Percentiles rank a stretch among this genome's conserved stretches.
phyloP scores from a whole-genome alignment of 2,329 filamentous ascomycete species.

The Exutisphaerella laricina region DNA sequence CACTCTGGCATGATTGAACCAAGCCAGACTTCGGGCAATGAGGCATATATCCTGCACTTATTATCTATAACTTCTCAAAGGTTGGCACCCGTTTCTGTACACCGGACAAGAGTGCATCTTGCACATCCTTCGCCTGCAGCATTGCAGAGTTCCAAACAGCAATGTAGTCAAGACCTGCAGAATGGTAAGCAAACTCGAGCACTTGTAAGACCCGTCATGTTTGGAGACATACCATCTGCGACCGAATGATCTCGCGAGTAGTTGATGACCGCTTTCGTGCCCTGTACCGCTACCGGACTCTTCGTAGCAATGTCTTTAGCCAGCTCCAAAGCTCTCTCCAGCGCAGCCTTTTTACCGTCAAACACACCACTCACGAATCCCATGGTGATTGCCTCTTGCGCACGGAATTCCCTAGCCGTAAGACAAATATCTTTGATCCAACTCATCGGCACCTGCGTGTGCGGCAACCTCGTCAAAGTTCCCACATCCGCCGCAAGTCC shows the following conservation, averaged over 20 bases:
- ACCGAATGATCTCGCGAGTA: slow-evolving; percentile 72
- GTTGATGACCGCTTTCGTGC: slow-evolving; percentile 81
- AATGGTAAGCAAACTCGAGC: slow-evolving; percentile 24
- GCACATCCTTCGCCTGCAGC: slow-evolving; percentile 23
- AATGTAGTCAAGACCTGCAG: slow-evolving; percentile 19
- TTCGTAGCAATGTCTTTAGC: slow-evolving; percentile 68
- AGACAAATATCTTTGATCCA: slow-evolving; percentile 78
- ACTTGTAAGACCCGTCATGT: slow-evolving; percentile 50
- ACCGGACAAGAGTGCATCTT: slow-evolving; percentile 19
- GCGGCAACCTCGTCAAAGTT: slow-evolving; percentile 69
- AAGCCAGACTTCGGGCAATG: too few relatives aligned
- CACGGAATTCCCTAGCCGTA: slow-evolving; percentile 63
- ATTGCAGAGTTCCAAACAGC: slow-evolving; percentile 25
- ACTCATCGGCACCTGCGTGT: slow-evolving; percentile 62
- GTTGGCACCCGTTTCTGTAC: slow-evolving; percentile 22
- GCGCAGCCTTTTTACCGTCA: slow-evolving; percentile 51
- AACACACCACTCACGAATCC: slow-evolving; percentile 66
- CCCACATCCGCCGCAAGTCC: slow-evolving; percentile 75
- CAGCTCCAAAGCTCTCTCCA: slow-evolving; percentile 58
- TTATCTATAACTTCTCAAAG: slow-evolving; percentile 21
- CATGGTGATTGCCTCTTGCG: slow-evolving; percentile 60
- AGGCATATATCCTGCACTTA: too few relatives aligned
- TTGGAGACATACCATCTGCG: slow-evolving; percentile 51
- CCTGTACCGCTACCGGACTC: slow-evolving; percentile 80
- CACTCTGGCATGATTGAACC: too few relatives aligned